These are phyloP conservation scores for Zygosaccharomyces bisporus DNA, from an alignment of 805 yeast species.

Conservation along the genomic window DNA sequence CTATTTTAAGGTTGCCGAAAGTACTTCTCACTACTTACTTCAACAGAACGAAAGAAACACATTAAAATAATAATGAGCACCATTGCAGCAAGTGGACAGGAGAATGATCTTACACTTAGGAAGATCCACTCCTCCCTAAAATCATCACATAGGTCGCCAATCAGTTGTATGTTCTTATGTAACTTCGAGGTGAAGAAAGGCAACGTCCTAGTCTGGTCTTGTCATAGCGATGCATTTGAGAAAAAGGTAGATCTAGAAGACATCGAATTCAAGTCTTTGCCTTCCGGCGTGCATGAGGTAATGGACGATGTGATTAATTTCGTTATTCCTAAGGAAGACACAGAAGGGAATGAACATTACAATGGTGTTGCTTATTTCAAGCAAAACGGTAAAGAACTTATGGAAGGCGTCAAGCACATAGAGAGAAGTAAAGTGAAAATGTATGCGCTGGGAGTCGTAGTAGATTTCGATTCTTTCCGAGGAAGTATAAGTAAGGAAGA, in stretches of 20 bases:
- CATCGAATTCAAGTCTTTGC: slow-evolving; percentile 61
- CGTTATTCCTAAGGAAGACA: slow-evolving; percentile 36
- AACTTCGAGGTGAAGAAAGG: slow-evolving; percentile 36
- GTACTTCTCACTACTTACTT: neutral
- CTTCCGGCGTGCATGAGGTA: slow-evolving; percentile 60
- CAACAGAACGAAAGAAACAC: neutral
- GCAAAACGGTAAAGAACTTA: slow-evolving; percentile 40
- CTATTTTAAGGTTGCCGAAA: neutral
- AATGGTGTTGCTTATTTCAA: slow-evolving; percentile 52
- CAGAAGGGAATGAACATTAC: slow-evolving; percentile 16
- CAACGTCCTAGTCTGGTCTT: slow-evolving; percentile 31
- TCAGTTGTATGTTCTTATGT: slow-evolving; percentile 28
- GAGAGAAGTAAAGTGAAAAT: slow-evolving; percentile 49
- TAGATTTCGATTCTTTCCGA: slow-evolving; percentile 39
- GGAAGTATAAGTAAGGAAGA: slow-evolving; percentile 8
- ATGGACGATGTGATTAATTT: slow-evolving; percentile 54
- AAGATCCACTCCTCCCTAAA: slow-evolving; percentile 1
- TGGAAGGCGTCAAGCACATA: slow-evolving; percentile 19
- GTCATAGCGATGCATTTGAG: slow-evolving; percentile 13
- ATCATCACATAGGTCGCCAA: slow-evolving; percentile 15
- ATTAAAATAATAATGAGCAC: neutral
- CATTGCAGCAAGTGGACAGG: neutral
- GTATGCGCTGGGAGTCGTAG: slow-evolving; percentile 61
- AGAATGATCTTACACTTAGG: neutral
- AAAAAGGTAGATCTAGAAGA: slow-evolving; percentile 34